Conservation (phyloP, 305 asterid species). For the Fraxinus angustifolia region DNA sequence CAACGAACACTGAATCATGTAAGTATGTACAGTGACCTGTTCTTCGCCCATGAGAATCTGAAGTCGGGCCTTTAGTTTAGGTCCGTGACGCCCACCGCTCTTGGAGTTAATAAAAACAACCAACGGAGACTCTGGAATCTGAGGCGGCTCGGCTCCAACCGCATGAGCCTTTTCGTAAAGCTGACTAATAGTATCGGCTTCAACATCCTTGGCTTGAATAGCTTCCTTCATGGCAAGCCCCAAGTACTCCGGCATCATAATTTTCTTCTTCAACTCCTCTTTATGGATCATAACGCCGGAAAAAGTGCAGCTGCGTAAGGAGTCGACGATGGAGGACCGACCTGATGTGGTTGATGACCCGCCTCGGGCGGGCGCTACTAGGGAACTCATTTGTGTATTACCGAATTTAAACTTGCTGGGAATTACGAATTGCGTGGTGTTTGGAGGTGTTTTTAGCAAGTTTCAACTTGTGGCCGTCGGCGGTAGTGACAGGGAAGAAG, state of each 20-base stretch:
- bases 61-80: slow-evolving; percentile 69
- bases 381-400: slow-evolving; percentile 18
- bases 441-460: background rate
- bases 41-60: slow-evolving; percentile 74
- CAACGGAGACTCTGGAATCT: slow-evolving; percentile 55
- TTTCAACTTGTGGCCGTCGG: background rate
- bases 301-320: slow-evolving; percentile 38
- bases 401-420: background rate
- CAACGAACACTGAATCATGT: background rate
- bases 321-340: slow-evolving; percentile 41
- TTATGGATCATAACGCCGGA: slow-evolving; percentile 34
- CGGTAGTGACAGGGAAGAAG: background rate
- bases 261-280: slow-evolving; percentile 38
- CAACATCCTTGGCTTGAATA: slow-evolving; percentile 26
- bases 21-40: slow-evolving; percentile 39
- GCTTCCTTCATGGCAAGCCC: slow-evolving; percentile 41
- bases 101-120: slow-evolving; percentile 67
- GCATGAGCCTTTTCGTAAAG: slow-evolving; percentile 43
- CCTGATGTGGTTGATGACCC: slow-evolving; percentile 16
- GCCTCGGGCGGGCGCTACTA: background rate
- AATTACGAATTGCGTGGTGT: background rate
- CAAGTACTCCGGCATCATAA: slow-evolving; percentile 42
- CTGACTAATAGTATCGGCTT: slow-evolving; percentile 20
- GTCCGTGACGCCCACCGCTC: slow-evolving; percentile 88
- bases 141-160: slow-evolving; percentile 17